Conservation (phyloP, 2,329 filamentous ascomycete species). For the Colletotrichum orchidophilum region DNA sequence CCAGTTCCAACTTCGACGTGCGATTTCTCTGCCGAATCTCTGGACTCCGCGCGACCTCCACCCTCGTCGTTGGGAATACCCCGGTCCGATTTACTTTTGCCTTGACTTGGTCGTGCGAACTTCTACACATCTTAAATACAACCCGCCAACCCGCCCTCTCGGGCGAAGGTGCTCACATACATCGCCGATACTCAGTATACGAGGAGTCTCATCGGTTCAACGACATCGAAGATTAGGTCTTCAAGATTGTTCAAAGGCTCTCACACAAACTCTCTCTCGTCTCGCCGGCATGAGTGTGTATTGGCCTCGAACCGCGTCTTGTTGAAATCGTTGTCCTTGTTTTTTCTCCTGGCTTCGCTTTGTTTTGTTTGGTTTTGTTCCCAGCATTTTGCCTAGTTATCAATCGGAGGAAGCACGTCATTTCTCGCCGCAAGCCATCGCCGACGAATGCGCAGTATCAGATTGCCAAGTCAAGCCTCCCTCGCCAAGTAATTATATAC, state of each 20-base stretch:
- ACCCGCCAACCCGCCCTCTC: background rate
- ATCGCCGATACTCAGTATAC: background rate
- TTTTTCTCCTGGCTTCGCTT: background rate
- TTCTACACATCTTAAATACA: conserved; percentile 26
- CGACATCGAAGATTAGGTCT: background rate
- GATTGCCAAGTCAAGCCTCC: background rate
- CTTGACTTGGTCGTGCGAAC: too few species aligned
- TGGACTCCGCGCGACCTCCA: too few species aligned
- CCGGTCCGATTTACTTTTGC: too few species aligned
- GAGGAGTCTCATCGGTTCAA: background rate
- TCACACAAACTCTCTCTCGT: too few species aligned
- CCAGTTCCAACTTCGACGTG: background rate
- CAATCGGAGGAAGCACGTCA: background rate
- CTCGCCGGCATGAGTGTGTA: conserved; percentile 2
- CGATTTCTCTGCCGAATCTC: background rate
- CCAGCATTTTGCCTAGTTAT: background rate
- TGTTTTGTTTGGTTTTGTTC: background rate
- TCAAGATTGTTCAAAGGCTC: background rate
- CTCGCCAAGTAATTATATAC: background rate
- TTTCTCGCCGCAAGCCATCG: background rate
- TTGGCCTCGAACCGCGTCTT: background rate
- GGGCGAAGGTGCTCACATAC: background rate
- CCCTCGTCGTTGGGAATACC: too few species aligned
- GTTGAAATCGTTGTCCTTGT: background rate
- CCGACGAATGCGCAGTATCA: background rate